Percentiles rank a stretch among this genome's conserved stretches.
Evolutionary conservation across 208 protist genomes (phyloP).

Genomic region (Leishmania tarentolae): DNA sequence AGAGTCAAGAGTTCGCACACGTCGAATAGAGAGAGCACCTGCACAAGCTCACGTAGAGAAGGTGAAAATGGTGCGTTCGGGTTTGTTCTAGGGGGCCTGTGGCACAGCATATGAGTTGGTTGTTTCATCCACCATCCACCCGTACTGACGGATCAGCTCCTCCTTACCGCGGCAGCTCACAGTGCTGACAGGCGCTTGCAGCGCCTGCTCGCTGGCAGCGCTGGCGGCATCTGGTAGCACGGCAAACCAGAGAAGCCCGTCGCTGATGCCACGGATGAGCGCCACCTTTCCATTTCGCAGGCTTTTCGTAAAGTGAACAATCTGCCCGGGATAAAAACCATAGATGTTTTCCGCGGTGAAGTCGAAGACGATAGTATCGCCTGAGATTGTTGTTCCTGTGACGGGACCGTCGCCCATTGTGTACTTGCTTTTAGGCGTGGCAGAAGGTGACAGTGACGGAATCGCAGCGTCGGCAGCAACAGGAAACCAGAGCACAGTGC

Average conservation of each 20-base stretch:
- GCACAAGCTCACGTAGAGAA: background rate
- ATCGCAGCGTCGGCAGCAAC: background rate
- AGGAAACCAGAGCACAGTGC: background rate
- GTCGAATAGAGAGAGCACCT: background rate
- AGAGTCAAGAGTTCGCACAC: too few relatives aligned
- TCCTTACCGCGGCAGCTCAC: slow-evolving; percentile 81
- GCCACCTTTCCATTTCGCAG: slow-evolving; percentile 85
- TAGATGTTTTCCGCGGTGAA: slow-evolving; percentile 36
- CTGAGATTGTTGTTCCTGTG: slow-evolving; percentile 60
- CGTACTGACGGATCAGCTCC: slow-evolving; percentile 90
- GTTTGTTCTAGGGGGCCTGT: background rate
- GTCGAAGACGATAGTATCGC: slow-evolving; percentile 53
- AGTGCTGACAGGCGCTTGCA: slow-evolving; percentile 71
- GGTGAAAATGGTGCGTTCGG: background rate
- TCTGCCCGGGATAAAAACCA: slow-evolving; percentile 74
- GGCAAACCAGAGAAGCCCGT: slow-evolving; percentile 84
- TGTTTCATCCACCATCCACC: slow-evolving; percentile 75
- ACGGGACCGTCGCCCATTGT: slow-evolving; percentile 21
- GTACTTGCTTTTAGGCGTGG: background rate
- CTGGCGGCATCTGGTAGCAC: slow-evolving; percentile 58
- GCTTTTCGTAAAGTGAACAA: slow-evolving; percentile 90
- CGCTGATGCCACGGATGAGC: slow-evolving; percentile 69
- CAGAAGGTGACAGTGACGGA: background rate
- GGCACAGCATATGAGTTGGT: slow-evolving; percentile 32
- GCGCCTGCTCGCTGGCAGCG: slow-evolving; percentile 48